Conservation (phyloP, 768 basidiomycete genomes). For the Lyophyllum semitale region DNA sequence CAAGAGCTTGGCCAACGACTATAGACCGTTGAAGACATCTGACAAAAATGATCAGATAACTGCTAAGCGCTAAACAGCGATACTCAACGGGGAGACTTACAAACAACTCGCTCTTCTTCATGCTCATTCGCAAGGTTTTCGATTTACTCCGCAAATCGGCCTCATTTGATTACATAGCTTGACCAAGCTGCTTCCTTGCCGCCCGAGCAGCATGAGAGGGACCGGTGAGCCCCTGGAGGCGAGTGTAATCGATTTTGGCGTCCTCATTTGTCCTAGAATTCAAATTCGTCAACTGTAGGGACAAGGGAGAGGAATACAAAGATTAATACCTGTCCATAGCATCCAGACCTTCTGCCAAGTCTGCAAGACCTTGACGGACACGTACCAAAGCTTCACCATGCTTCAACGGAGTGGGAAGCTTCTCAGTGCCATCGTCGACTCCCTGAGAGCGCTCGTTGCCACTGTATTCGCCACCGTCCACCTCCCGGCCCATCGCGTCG, state of each 20-base stretch:
- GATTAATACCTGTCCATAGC: slow-evolving; percentile 55
- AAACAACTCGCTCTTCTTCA: slow-evolving; percentile 36
- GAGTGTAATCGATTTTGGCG: slow-evolving; percentile 35
- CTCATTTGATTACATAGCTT: slow-evolving; percentile 42
- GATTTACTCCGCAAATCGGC: slow-evolving; percentile 34
- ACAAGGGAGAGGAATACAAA: slow-evolving; percentile 9
- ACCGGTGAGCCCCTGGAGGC: slow-evolving; percentile 14
- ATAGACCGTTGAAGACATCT: slow-evolving; percentile 14
- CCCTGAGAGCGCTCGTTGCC: slow-evolving; percentile 12
- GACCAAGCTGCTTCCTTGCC: slow-evolving; percentile 46
- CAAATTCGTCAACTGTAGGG: slow-evolving; percentile 1
- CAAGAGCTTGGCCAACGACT: slow-evolving; percentile 28
- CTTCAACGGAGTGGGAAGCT: slow-evolving; percentile 32
- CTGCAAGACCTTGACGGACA: slow-evolving; percentile 59
- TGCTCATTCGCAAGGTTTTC: slow-evolving; percentile 32
- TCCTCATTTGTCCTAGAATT: slow-evolving; percentile 39
- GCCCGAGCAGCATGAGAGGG: slow-evolving; percentile 31
- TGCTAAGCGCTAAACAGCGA: neutral
- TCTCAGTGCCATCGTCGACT: slow-evolving; percentile 22
- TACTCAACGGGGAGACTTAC: slow-evolving; percentile 30
- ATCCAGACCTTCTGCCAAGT: slow-evolving; percentile 55
- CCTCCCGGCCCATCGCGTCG: slow-evolving; percentile 69
- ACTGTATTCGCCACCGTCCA: slow-evolving; percentile 36
- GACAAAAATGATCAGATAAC: slow-evolving; percentile 7
- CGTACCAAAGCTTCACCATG: slow-evolving; percentile 56